These are phyloP conservation scores for Phytophthora rubi DNA, from an alignment of 352 stramenopile species.

Conservation along the genomic window DNA sequence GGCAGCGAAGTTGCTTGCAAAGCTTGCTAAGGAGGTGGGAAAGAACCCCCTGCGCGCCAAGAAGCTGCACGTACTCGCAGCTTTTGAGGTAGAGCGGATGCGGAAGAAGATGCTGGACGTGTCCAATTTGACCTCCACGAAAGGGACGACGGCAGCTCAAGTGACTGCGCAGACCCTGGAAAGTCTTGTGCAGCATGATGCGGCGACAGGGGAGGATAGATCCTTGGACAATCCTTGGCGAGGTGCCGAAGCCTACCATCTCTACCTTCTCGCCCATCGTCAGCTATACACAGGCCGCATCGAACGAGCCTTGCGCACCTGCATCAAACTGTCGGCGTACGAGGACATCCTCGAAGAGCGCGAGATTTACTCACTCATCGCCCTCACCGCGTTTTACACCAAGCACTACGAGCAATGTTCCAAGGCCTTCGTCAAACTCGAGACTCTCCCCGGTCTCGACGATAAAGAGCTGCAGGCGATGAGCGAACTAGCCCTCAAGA, in stretches of 20 bases:
- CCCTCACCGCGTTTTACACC: slow-evolving; percentile 91
- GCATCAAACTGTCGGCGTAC: slow-evolving; percentile 88
- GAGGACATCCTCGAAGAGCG: slow-evolving; percentile 93
- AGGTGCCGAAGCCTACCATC: slow-evolving; percentile 93
- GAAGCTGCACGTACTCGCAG: slow-evolving; percentile 94
- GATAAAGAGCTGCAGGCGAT: slow-evolving; percentile 70
- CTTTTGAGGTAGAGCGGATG: slow-evolving; percentile 94
- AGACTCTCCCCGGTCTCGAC: slow-evolving; percentile 71
- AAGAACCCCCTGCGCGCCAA: slow-evolving; percentile 91
- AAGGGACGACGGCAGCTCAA: slow-evolving; percentile 74
- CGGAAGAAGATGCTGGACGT: slow-evolving; percentile 90
- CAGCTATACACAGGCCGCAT: slow-evolving; percentile 91
- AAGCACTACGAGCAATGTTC: slow-evolving; percentile 92
- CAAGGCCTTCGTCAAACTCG: slow-evolving; percentile 93
- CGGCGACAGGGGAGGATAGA: slow-evolving; percentile 79
- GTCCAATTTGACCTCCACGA: slow-evolving; percentile 59
- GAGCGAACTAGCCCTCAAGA: slow-evolving; percentile 81
- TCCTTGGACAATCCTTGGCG: slow-evolving; percentile 94
- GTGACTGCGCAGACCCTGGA: slow-evolving; percentile 92
- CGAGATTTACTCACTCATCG: slow-evolving; percentile 95
- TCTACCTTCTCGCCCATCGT: slow-evolving; percentile 92
- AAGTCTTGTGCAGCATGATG: slow-evolving; percentile 90
- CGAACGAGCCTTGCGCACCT: slow-evolving; percentile 85
- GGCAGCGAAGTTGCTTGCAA: slow-evolving; percentile 90
- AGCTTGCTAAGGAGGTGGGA: slow-evolving; percentile 83